Conservation (phyloP, 306 rosid species). For the Geum urbanum region DNA sequence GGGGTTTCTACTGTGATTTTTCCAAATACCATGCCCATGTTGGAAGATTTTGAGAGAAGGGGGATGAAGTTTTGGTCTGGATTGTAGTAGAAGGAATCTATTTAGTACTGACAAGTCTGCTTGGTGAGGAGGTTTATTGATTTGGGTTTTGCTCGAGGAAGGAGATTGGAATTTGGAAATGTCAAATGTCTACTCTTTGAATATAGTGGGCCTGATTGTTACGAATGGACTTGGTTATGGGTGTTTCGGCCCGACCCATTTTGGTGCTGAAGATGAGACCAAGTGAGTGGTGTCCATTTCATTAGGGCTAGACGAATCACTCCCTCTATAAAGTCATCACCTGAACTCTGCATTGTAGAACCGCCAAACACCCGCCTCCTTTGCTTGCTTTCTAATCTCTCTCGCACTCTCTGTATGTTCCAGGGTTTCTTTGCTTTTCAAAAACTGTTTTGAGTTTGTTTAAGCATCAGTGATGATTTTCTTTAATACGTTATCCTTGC, state of each 20-base stretch:
- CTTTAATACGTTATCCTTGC: slow-evolving; percentile 50
- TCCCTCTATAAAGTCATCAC: neutral
- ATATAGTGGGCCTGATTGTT: neutral
- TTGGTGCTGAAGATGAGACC: neutral
- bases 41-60: neutral
- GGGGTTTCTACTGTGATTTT: slow-evolving; percentile 63
- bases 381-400: too few species aligned
- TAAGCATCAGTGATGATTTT: slow-evolving; percentile 33
- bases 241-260: neutral
- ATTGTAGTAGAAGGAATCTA: neutral
- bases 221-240: neutral
- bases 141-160: slow-evolving; percentile 3
- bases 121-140: neutral
- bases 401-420: too few species aligned
- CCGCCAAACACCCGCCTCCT: neutral
- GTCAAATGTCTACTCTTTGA: neutral
- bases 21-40: slow-evolving; percentile 85
- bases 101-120: neutral
- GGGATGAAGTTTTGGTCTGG: neutral
- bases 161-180: neutral
- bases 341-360: neutral
- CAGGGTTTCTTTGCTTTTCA: too few species aligned
- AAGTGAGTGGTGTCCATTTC: neutral
- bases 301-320: neutral
- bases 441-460: too few species aligned